Percentiles rank a stretch among this genome's conserved stretches.
Evolutionary conservation across 257 asterid genomes (phyloP).

Genomic region (Dorcoceras hygrometricum): DNA sequence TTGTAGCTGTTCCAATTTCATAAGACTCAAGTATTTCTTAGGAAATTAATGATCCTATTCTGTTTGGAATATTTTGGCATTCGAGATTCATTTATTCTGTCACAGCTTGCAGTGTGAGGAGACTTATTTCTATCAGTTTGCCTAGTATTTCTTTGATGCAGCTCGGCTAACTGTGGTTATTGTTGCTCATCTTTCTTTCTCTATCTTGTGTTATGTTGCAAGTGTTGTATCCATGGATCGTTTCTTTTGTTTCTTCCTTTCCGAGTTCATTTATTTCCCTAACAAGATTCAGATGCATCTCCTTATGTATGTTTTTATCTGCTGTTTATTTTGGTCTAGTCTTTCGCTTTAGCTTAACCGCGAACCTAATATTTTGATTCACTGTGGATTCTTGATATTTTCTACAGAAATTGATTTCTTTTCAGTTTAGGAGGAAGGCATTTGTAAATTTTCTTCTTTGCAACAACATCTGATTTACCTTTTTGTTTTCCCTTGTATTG

Average conservation of each 20-base stretch:
- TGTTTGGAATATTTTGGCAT: constrained; percentile 30
- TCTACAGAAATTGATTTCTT: background rate
- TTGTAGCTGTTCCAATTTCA: constrained; percentile 47
- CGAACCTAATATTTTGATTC: background rate
- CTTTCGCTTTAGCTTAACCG: background rate
- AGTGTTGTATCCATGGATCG: background rate
- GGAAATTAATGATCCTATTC: constrained; percentile 46
- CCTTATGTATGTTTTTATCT: background rate
- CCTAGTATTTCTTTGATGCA: constrained; percentile 27
- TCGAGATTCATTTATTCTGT: constrained; percentile 30
- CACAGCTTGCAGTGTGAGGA: constrained; percentile 25
- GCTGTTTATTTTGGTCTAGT: background rate
- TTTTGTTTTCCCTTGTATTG: constrained; percentile 27
- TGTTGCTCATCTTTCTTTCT: background rate
- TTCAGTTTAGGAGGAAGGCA: constrained; percentile 23
- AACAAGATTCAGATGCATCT: background rate
- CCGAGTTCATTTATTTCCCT: background rate
- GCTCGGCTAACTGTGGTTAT: constrained; percentile 25
- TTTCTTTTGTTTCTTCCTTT: constrained; percentile 1
- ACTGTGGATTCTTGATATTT: background rate
- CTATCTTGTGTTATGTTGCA: background rate
- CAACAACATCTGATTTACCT: constrained; percentile 23
- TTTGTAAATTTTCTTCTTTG: constrained; percentile 25
- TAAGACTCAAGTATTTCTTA: constrained; percentile 38
- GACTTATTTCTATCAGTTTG: constrained; percentile 22